phyloP scores from a whole-genome alignment of 2,329 filamentous ascomycete genomes.

The Alternaria hordeiaustralica region DNA sequence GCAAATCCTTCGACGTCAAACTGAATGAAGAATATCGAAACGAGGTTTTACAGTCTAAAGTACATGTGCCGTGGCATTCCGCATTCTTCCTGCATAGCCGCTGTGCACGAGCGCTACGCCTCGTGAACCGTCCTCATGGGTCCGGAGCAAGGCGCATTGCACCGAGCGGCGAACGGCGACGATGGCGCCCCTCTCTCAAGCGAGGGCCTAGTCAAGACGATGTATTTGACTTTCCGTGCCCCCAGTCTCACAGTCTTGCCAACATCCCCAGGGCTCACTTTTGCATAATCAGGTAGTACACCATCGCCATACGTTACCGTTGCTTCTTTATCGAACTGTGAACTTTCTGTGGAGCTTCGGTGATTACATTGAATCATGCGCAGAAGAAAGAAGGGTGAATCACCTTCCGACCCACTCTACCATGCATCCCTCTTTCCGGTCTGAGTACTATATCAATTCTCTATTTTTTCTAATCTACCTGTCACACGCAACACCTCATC shows the following conservation, averaged over 20 bases:
- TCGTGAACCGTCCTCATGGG: not conserved
- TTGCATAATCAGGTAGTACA: not conserved
- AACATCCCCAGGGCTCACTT: not conserved
- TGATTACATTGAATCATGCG: not conserved
- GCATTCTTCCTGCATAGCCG: not conserved
- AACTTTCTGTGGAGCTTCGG: not conserved
- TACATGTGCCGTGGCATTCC: not conserved
- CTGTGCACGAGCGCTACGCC: slow-evolving; percentile 1
- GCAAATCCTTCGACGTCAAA: not conserved
- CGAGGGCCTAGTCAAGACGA: not conserved
- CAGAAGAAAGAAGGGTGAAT: not conserved
- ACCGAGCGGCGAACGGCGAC: slow-evolving; percentile 5
- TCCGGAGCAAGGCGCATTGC: slow-evolving; percentile 11
- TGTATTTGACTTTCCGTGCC: not conserved
- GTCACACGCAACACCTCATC: not conserved
- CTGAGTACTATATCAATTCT: not conserved
- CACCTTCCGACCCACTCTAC: not conserved
- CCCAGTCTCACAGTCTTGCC: not conserved
- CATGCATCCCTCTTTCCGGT: not conserved
- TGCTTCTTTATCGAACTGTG: not conserved
- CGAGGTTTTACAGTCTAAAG: not conserved
- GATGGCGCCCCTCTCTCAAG: not conserved
- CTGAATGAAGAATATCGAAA: not conserved
- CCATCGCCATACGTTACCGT: not conserved
- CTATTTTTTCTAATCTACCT: not conserved